A percentile compares a stretch with the other conserved stretches of the same genome.
Evolutionary conservation across 345 rosid genomes (phyloP).

Genomic region (Rhodamnia rubescens): DNA sequence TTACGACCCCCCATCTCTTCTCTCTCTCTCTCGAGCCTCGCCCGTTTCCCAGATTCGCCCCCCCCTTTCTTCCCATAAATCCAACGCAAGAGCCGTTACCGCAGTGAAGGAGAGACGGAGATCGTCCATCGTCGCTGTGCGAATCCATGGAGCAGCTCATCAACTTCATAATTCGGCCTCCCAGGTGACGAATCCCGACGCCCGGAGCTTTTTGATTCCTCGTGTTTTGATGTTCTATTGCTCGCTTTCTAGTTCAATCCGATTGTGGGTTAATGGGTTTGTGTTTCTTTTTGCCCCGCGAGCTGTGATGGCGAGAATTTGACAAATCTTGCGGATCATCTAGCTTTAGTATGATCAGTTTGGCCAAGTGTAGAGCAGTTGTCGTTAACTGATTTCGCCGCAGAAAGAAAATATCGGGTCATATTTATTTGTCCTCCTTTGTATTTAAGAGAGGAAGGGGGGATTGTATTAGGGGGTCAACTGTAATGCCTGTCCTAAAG

Average conservation of each 20-base stretch:
- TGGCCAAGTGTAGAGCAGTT: neutral
- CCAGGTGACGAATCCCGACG: constrained; percentile 41
- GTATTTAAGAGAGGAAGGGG: neutral
- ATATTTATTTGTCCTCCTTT: neutral
- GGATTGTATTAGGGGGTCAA: neutral
- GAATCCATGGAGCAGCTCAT: constrained; percentile 74
- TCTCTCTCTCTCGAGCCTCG: neutral
- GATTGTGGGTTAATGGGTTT: neutral
- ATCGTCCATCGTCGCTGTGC: neutral
- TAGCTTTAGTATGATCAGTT: neutral
- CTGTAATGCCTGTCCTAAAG: neutral
- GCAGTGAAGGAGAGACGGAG: neutral
- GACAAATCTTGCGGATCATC: neutral
- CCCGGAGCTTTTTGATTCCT: neutral
- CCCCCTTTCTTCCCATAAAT: neutral
- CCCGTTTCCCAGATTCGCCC: neutral
- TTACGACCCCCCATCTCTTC: neutral
- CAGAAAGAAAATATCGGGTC: neutral
- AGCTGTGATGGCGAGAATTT: neutral
- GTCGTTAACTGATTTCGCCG: neutral
- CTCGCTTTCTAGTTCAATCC: neutral
- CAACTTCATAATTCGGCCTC: constrained; percentile 92
- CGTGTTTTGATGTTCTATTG: neutral
- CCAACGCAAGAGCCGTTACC: neutral
- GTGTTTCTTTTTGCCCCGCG: neutral